Conservation (phyloP, 2,329 filamentous ascomycete species). For the Alternaria sp. region DNA sequence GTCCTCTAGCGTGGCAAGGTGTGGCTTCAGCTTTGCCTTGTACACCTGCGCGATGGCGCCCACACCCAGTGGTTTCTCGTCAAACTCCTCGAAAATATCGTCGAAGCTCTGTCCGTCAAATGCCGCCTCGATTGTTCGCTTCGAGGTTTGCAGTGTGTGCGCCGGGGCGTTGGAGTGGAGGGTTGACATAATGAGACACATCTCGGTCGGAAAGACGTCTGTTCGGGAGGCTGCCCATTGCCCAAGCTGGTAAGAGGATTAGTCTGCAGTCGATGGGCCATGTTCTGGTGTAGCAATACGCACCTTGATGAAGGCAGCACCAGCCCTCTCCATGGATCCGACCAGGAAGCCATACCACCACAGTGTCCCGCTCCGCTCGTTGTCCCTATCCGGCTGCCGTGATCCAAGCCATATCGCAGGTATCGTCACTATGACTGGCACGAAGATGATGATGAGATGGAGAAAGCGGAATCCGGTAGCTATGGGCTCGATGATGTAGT, state of each 20-base stretch:
- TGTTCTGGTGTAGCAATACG: background rate
- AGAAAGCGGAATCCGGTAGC: constrained; percentile 88
- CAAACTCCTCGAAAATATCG: constrained; percentile 95
- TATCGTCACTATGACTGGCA: constrained; percentile 83
- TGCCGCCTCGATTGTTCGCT: constrained; percentile 78
- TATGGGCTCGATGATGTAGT: constrained; percentile 80
- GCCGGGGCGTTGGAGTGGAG: constrained; percentile 94
- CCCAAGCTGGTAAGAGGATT: constrained; percentile 69
- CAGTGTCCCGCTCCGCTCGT: constrained; percentile 81
- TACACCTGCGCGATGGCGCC: constrained; percentile 98
- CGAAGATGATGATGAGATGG: constrained; percentile 85
- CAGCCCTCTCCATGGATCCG: constrained; percentile 86
- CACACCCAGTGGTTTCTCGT: constrained; percentile 87
- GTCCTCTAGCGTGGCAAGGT: constrained; percentile 71
- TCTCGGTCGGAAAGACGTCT: constrained; percentile 92
- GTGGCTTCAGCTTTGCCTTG: constrained; percentile 87
- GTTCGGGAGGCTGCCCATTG: constrained; percentile 98
- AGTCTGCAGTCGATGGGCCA: constrained; percentile 11
- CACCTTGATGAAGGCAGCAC: constrained; percentile 97
- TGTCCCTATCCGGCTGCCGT: constrained; percentile 68
- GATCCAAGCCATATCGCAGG: constrained; percentile 82
- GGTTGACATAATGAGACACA: constrained; percentile 93
- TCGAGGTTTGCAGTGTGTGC: constrained; percentile 83
- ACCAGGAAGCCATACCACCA: constrained; percentile 97
- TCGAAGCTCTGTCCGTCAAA: constrained; percentile 83